Base-by-base conservation (phyloP, 1,139 yeast species). In the Suzukiozyma palmioleophila region DNA sequence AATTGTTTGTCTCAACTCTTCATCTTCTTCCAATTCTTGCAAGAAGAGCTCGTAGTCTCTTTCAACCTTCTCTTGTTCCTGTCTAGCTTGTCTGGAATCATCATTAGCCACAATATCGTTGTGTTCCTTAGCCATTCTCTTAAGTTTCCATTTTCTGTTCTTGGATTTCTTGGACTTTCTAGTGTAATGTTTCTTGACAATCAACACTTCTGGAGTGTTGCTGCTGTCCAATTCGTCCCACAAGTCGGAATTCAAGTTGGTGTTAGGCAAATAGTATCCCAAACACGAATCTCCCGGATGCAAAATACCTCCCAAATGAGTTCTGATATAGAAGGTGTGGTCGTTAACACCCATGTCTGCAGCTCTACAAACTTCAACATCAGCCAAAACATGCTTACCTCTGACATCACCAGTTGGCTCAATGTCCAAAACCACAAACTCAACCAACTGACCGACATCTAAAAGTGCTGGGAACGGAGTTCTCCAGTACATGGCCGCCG, bases 91-190 rank as follows among this genome's bases (percentile, higher is more conserved):
- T 70, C 88, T 80, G 3, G 86, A 76, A 53, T 82, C 88, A 48
- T 77, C 82, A 50, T 77, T 73, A 41, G 95, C 95, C 40, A 84
- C 89, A 48, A 85, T 81, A 53, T 87, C 96, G 52, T 79, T 79
- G 64, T 90, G 95, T 66, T 92, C 97, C 60, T 75, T 84, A 35
- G 97, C 97, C 97, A 92, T 89, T 75, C 97, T 85, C 83, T 87
- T 88, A 67, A 92, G 81, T 69, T 86, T 90, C 97, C 97, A 92
- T 64, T 75, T 76, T 73, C 96, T 83, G 72, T 82, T 79, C 77
- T 83, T 84, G 45, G 78, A 64, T 67, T 83, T 84, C 69, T 77
- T 79, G 38, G 81, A 73, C 67, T 84, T 83, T 72, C 94, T 84
- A 40, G 84, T 75, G 69, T 89, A 92, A 60, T 80, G 78, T 62